Base-by-base conservation (phyloP, 495 filamentous ascomycete genomes). In the Pseudotulostoma volvatum region DNA sequence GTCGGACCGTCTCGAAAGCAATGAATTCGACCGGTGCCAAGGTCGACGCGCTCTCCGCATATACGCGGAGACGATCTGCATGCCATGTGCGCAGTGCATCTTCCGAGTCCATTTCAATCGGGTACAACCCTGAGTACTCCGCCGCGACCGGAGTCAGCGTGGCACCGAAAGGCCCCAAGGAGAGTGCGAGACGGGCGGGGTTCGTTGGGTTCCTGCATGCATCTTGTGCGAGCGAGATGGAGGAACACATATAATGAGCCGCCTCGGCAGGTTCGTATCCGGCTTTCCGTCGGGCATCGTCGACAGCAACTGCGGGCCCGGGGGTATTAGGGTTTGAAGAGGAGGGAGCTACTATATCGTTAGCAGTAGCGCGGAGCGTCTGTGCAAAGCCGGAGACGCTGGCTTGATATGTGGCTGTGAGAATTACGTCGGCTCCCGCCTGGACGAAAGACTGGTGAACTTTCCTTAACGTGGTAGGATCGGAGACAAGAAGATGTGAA, bases 341-440 rank as follows among this genome's bases (percentile, higher is more conserved):
- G n/a, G n/a, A n/a, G 7, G 34, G 32, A 3, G 55, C 49, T 18
- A 57, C 53, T 2, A 53, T 52, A 28, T 48, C 25, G 31, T 48
- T 50, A 21, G 36, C 46, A 9, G 44, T 20, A 3, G 35, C 14
- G 8, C 50, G 51, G 23, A 57, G 53, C 7, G 66, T 63, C 14
- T 52, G 52, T 3, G 43, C 40, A 41, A 78, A 79, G 0, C 70
- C 76, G 9, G 70, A 60, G 4, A 56, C 43, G 0, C 65, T 72
- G 1, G 68, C 59, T 55, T 81, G 76, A 50, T 81, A 80, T 3
- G 77, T 81, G 3, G 74, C 74, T 15, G 70, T 78, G 14, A 74
- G 55, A 13, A 80, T 43, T 13, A 81, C 57, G 47, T 80, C 71
- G 8, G 66, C 67, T 20, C 72, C 73, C 17, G 68, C 63, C 0